These are phyloP conservation scores for Fusarium torreyae DNA, from an alignment of 2,329 filamentous ascomycete genomes.

Conservation along the genomic window DNA sequence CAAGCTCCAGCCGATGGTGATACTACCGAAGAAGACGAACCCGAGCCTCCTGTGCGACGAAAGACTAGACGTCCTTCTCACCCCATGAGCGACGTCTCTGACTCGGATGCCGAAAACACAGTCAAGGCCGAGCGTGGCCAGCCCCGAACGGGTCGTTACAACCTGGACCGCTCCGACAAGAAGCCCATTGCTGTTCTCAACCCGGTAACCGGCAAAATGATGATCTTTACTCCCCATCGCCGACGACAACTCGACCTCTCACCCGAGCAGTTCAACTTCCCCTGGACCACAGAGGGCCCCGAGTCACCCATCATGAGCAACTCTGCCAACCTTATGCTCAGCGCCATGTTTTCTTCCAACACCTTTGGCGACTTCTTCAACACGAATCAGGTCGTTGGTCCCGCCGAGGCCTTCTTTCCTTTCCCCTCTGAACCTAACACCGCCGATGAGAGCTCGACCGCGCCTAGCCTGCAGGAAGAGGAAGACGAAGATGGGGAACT, in stretches of 20 bases:
- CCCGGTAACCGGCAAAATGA: conserved; percentile 71
- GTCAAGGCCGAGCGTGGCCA: conserved; percentile 65
- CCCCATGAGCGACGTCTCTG: conserved; percentile 60
- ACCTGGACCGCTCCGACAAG: conserved; percentile 67
- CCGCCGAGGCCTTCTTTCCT: conserved; percentile 82
- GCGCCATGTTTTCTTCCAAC: conserved; percentile 74
- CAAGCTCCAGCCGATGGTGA: conserved; percentile 69
- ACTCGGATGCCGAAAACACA: conserved; percentile 65
- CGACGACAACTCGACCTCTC: conserved; percentile 67
- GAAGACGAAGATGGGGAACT: conserved; percentile 77
- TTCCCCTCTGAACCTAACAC: conserved; percentile 73
- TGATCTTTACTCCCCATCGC: conserved; percentile 72
- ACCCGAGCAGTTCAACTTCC: conserved; percentile 68
- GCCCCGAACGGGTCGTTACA: conserved; percentile 69
- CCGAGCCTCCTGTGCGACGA: conserved; percentile 64
- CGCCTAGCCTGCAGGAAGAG: conserved; percentile 59
- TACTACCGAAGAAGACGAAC: conserved; percentile 73
- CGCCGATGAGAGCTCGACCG: conserved; percentile 63
- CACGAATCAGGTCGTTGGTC: conserved; percentile 77
- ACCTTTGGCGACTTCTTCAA: conserved; percentile 71
- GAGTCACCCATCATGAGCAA: conserved; percentile 74
- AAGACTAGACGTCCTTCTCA: conserved; percentile 62
- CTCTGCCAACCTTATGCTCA: conserved; percentile 83
- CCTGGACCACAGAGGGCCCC: conserved; percentile 60
- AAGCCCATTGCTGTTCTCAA: conserved; percentile 73